Evolutionary conservation across 1,284 basidiomycete species (phyloP), one percentile per base, ranked within the genome.

Genomic region (Ustilago bromivora): DNA sequence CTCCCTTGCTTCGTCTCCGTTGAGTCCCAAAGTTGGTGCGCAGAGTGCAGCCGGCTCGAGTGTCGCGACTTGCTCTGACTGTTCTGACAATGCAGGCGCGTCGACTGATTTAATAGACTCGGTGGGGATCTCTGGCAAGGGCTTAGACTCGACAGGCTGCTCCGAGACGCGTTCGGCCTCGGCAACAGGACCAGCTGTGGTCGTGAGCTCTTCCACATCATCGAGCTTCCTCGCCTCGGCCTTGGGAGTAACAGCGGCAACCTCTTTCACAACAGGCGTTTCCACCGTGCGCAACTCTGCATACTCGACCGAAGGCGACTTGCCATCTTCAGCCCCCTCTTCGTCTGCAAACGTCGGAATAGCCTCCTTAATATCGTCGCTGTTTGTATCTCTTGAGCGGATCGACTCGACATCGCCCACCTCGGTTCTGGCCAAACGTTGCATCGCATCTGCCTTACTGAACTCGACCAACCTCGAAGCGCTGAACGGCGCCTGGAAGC

Each of bases 391-490:
- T 15, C 43, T 55, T 15, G 67, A 70, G 7, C 61, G 57, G 28
- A 47, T 47, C 32, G 67, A 60, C 4, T 70, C 57, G 3, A 38
- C 56, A 43, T 70, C 67, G 6, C 57, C 69, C 9, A 51, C 56
- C 32, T 66, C 61, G 34, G 61, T 69, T 40, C 28, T 57, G 3
- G 66, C 66, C 15, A 54, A 46, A 11, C 66, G 58, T 11, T 56
- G 60, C 60, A 53, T 43, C 3, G 54, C 28, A 13, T 75, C 64
- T 2, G 46, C 49, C 57, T 61, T 54, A 31, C 60, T 63, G 52
- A 71, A 68, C 32, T 67, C 68, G 15, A 62, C 61, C 51, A 78
- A n/a, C 12, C 76, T 64, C 28, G 76, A 68, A 11, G 76, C 68
- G 36, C 76, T 78, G 19, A 69, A n/a, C 12, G 76, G 76, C 2